Conservation (phyloP, 768 basidiomycete species). For the Russula dissimulans region DNA sequence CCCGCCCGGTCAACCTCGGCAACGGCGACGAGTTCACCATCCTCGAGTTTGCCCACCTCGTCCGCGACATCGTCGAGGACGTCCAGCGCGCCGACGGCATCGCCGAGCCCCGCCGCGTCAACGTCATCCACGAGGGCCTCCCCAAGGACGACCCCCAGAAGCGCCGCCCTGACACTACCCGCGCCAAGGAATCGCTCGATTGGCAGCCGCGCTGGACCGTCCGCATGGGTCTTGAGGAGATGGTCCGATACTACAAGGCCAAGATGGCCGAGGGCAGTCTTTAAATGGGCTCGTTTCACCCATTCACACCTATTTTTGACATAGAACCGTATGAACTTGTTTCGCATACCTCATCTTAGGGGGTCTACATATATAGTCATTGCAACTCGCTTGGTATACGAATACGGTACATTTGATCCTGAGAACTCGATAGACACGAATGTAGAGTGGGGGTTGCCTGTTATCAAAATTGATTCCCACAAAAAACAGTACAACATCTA, state of each 20-base stretch:
- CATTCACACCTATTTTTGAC: neutral
- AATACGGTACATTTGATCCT: neutral
- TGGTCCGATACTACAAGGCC: slow-evolving; percentile 87
- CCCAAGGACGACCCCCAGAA: slow-evolving; percentile 93
- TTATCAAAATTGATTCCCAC: neutral
- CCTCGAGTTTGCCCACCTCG: slow-evolving; percentile 85
- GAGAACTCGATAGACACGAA: neutral
- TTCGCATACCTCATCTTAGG: too few species aligned
- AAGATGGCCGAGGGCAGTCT: slow-evolving; percentile 81
- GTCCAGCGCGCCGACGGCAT: slow-evolving; percentile 80
- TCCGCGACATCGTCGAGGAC: slow-evolving; percentile 86
- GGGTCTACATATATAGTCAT: too few species aligned
- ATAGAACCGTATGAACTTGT: too few species aligned
- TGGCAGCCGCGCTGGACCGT: slow-evolving; percentile 96
- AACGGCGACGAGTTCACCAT: slow-evolving; percentile 95
- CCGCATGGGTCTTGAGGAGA: slow-evolving; percentile 89
- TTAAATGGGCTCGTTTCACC: slow-evolving; percentile 20
- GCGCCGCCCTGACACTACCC: slow-evolving; percentile 84
- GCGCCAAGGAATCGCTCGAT: slow-evolving; percentile 71
- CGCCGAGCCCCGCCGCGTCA: slow-evolving; percentile 39
- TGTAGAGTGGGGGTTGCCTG: neutral
- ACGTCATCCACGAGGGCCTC: slow-evolving; percentile 72
- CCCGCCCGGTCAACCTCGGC: slow-evolving; percentile 94
- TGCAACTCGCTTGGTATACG: neutral
- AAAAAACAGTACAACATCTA: neutral